A percentile compares a stretch with the other conserved stretches of the same genome.
Conservation (phyloP, 2,329 filamentous ascomycete species). For the Chrysoporthe austroafricana region DNA sequence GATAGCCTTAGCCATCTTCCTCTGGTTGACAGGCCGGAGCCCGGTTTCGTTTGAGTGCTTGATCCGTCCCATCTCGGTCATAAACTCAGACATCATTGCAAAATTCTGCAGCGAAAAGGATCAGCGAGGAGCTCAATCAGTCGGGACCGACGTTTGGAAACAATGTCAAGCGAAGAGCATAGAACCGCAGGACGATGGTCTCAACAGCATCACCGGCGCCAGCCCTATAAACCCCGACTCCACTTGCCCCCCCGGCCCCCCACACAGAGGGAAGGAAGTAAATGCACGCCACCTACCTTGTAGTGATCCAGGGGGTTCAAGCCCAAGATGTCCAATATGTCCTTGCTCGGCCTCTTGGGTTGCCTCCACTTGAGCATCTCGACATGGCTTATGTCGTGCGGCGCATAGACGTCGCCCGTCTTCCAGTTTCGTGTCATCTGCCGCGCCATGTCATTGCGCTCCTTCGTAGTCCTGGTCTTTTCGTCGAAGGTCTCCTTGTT, state of each 20-base stretch:
- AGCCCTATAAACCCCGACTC: neutral
- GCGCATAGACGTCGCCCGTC: constrained; percentile 84
- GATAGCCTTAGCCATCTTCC: constrained; percentile 91
- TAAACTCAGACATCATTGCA: constrained; percentile 85
- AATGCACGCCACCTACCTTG: constrained; percentile 62
- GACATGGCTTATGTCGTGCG: constrained; percentile 77
- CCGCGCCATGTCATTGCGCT: constrained; percentile 57
- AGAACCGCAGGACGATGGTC: neutral
- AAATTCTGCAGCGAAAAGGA: constrained; percentile 72
- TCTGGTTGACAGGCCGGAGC: constrained; percentile 85
- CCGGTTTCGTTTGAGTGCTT: constrained; percentile 76
- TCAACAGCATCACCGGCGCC: neutral
- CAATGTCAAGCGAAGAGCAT: neutral
- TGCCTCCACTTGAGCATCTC: constrained; percentile 84
- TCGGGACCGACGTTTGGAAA: neutral
- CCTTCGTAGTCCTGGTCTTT: constrained; percentile 44
- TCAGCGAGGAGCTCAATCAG: constrained; percentile 19
- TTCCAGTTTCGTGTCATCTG: constrained; percentile 74
- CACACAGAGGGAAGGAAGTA: neutral
- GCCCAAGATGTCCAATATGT: constrained; percentile 79
- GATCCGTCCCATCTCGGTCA: constrained; percentile 84
- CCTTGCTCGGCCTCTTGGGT: constrained; percentile 57
- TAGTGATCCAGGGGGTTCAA: constrained; percentile 85
- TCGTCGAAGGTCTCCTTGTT: constrained; percentile 42
- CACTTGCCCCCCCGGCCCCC: too few species aligned